phyloP scores from a whole-genome alignment of 164 flowering plant genomes.

The Nymphaea thermarum region DNA sequence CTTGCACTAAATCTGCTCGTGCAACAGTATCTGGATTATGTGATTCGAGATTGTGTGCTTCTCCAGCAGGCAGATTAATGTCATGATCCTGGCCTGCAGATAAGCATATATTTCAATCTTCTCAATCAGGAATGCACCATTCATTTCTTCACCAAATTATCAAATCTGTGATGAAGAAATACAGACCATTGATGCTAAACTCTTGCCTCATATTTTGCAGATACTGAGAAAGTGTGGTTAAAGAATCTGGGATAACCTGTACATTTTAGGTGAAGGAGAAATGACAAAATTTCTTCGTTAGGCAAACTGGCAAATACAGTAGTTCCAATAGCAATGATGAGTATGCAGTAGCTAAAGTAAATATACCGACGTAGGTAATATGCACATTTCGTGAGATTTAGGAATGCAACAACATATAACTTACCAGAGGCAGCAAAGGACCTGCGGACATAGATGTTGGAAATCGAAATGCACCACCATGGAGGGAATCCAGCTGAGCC shows the following conservation, averaged over 20 bases:
- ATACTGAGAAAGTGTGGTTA: conserved; percentile 66
- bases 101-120: conserved; percentile 4
- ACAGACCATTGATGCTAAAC: conserved; percentile 41
- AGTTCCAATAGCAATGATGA: background rate
- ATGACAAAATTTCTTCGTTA: too few relatives aligned
- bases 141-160: background rate
- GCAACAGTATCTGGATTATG: conserved; percentile 16
- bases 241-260: conserved; percentile 83
- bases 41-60: conserved; percentile 13
- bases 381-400: too few relatives aligned
- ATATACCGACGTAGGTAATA: too few relatives aligned
- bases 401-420: conserved; percentile 4
- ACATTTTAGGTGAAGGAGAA: too few relatives aligned
- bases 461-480: conserved; percentile 23
- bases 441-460: conserved; percentile 41
- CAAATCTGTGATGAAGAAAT: background rate
- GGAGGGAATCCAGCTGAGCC: conserved; percentile 17
- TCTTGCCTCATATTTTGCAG: conserved; percentile 47
- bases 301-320: background rate
- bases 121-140: conserved; percentile 7
- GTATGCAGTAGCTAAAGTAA: background rate
- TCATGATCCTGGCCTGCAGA: conserved; percentile 26
- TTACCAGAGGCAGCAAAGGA: conserved; percentile 50
- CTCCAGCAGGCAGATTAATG: background rate
- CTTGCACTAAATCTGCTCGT: conserved; percentile 17